Evolutionary conservation across 1,284 basidiomycete species (phyloP), one percentile per base, ranked within the genome.

Genomic region (Boletellus deceptivus): DNA sequence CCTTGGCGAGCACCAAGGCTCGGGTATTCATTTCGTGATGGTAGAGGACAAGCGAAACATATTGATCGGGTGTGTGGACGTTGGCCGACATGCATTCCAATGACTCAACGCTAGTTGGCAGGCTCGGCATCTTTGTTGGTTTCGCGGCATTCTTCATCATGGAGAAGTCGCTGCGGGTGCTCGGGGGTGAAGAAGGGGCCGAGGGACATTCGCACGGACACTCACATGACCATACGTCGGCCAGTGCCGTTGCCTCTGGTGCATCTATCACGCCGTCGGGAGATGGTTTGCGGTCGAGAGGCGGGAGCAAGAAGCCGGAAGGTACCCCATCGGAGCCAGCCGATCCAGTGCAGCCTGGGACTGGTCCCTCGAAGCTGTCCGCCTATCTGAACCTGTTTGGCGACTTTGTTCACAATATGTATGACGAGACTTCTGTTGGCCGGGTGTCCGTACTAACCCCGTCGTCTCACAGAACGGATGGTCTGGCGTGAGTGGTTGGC

Each of bases 11-110:
- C 82, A 85, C 60, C 82, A 86, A 63, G 83, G 80, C 48, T 74
- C 75, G 37, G 80, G 80, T 38, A 82, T 83, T 17, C 82, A 86
- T 55, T 78, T 89, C 48, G 77, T 93, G 33, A 81, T 91, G 73
- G 87, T 94, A 10, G 90, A 93, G 68, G 89, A 92, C 69, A 91
- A 91, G 70, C 76, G 91, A 55, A 93, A 94, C 67, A 91, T 95
- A 59, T 72, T 94, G 43, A 83, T 93, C 59, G 91, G 91, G 84
- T 91, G 67, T 56, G 72, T 64, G 43, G 25, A 55, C 33, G 45
- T 38, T 42, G 45, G 33, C 48, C 17, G 41, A 43, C 33, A 51
- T n/a, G 17, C 17, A 25, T 49, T 44, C 40, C 46, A 47, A 22
- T 44, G 20, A 54, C 49, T 58, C 48, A 56, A 54, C 24, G 4